Evolutionary conservation across 352 stramenopile genomes (phyloP), one percentile per base, ranked within the genome.

Genomic region (Phytophthora brassicae): DNA sequence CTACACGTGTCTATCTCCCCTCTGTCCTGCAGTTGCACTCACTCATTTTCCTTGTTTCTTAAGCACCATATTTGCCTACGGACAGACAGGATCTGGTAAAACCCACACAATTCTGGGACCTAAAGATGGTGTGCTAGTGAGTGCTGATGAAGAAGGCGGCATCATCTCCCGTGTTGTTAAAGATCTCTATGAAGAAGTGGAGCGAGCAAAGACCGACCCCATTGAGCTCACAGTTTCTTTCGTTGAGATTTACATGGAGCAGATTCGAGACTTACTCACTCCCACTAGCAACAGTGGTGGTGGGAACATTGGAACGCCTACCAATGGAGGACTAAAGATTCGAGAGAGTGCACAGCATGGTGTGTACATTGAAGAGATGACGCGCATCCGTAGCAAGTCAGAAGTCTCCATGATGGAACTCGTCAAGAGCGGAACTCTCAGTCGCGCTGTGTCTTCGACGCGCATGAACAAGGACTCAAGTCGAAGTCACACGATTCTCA

Each of bases 391-490:
- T 4, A 79, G 60, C 31, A 59, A 60, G 17, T 77, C 56, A 1
- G 74, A 84, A 44, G 57, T 60, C 6, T 55, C 66, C 20, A 91
- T 88, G 72, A 76, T 90, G 51, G 75, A 91, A 23, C 65, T 90
- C 24, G 74, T 90, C 5, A 78, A 84, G 47, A 72, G 63, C 2
- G 80, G 84, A 7, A 87, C 70, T 6, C 70, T 86, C 26, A 88
- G 88, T 55, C 80, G 84, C 12, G 77, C 79, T 0, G 80, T 91
- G 28, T 71, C 75, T 0, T 88, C 79, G 1, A 98, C 89, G 11
- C 69, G 86, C 14, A 97, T 98, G 89, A 98, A 98, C 64, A 92
- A 96, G 62, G 79, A 90, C 50, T 90, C 79, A 53, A 90, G 84
- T 70, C 77, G 79, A n/a, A 90, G 81, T 31, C 83, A 92, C 65